Evolutionary conservation across 2,329 filamentous ascomycete genomes (phyloP).

Genomic region (Colletotrichum tropicale): DNA sequence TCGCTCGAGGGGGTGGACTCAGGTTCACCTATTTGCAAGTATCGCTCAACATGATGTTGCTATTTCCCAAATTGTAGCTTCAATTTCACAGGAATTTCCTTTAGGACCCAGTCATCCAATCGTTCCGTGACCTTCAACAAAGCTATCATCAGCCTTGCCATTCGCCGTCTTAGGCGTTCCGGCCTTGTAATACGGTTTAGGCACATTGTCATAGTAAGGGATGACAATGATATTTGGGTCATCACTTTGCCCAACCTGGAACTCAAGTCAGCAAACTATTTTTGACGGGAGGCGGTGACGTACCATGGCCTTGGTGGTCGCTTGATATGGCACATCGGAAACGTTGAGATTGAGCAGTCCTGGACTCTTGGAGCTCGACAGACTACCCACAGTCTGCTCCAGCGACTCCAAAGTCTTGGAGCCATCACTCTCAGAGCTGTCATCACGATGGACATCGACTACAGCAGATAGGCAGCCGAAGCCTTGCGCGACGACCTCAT

Average conservation of each 20-base stretch:
- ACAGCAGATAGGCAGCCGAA: not conserved
- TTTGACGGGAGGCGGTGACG: not conserved
- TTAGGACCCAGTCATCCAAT: not conserved
- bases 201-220: not conserved
- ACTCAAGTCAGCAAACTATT: not conserved
- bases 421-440: not conserved
- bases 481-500: not conserved
- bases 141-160: not conserved
- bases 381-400: not conserved
- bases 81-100: not conserved
- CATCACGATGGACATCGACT: not conserved
- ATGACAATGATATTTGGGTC: not conserved
- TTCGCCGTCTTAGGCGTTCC: not conserved
- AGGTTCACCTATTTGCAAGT: not conserved
- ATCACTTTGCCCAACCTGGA: not conserved
- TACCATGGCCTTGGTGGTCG: not conserved
- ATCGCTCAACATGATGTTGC: not conserved
- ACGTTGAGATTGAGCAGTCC: not conserved
- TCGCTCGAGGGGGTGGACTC: not conserved
- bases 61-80: not conserved
- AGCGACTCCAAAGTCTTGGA: not conserved
- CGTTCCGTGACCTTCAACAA: not conserved
- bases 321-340: constrained; percentile 1
- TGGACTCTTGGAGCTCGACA: not conserved
- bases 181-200: not conserved